A percentile compares a stretch with the other conserved stretches of the same genome.
Conservation (phyloP, 164 flowering plant genomes). For the Echeveria elegans region DNA sequence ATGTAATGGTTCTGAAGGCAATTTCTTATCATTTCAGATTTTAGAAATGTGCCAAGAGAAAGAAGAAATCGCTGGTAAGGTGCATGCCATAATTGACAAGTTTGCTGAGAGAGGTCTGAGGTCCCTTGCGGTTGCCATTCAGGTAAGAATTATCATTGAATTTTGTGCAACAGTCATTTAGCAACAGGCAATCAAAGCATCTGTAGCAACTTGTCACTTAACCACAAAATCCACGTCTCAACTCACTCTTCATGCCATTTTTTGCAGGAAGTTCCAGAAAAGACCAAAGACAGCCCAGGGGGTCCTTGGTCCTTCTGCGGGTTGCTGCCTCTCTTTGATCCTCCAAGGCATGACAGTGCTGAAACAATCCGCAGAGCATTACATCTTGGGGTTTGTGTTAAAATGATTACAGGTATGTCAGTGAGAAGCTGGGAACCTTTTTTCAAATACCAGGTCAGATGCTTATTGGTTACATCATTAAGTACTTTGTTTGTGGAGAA, state of each 20-base stretch:
- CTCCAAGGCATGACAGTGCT: slow-evolving; percentile 92
- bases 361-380: slow-evolving; percentile 87
- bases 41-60: slow-evolving; percentile 58
- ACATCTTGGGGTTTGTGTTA: slow-evolving; percentile 80
- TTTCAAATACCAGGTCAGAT: background rate
- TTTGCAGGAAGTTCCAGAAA: slow-evolving; percentile 72
- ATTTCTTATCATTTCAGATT: slow-evolving; percentile 31
- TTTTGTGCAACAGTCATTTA: background rate
- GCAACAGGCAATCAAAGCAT: background rate
- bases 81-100: slow-evolving; percentile 63
- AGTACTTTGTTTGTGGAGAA: too few species aligned
- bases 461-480: background rate
- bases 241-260: background rate
- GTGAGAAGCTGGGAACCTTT: background rate
- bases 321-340: slow-evolving; percentile 77
- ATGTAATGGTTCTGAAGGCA: background rate
- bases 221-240: background rate
- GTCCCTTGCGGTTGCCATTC: slow-evolving; percentile 72
- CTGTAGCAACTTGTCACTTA: background rate
- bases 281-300: slow-evolving; percentile 62
- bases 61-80: slow-evolving; percentile 56
- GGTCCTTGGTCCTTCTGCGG: slow-evolving; percentile 88
- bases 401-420: slow-evolving; percentile 78
- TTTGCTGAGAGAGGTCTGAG: slow-evolving; percentile 82
- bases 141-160: slow-evolving; percentile 31